Conservation (phyloP, 345 rosid genomes). For the Theobroma cacao region DNA sequence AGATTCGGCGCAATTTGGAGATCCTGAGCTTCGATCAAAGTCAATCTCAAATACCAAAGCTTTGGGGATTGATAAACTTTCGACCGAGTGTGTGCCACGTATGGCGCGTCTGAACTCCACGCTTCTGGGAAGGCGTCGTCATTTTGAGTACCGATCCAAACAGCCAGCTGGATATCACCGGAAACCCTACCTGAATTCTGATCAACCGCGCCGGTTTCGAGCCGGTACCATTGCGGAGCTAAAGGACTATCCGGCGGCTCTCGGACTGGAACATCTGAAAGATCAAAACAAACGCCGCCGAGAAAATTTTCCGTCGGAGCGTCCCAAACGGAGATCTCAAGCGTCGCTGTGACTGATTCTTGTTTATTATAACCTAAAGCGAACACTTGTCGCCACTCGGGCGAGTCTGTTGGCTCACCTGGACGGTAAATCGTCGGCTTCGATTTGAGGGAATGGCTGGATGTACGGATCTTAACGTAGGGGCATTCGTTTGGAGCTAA, state of each 20-base stretch:
- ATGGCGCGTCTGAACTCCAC: slow-evolving; percentile 83
- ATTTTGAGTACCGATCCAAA: slow-evolving; percentile 93
- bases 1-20: slow-evolving; percentile 69
- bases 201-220: slow-evolving; percentile 52
- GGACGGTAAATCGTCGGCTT: slow-evolving; percentile 60
- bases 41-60: slow-evolving; percentile 87
- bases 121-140: slow-evolving; percentile 97
- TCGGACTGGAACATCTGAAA: slow-evolving; percentile 78
- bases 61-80: slow-evolving; percentile 96
- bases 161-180: slow-evolving; percentile 91
- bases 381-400: slow-evolving; percentile 88
- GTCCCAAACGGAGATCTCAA: slow-evolving; percentile 93
- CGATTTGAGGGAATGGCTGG: slow-evolving; percentile 42
- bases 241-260: slow-evolving; percentile 90
- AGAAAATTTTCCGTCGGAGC: slow-evolving; percentile 63
- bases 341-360: slow-evolving; percentile 48
- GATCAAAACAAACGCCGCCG: slow-evolving; percentile 87
- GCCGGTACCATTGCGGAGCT: slow-evolving; percentile 90
- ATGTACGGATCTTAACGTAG: slow-evolving; percentile 59
- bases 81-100: slow-evolving; percentile 80
- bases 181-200: slow-evolving; percentile 43
- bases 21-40: slow-evolving; percentile 89
- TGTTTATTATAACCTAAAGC: slow-evolving; percentile 55
- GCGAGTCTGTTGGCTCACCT: slow-evolving; percentile 58
- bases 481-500: slow-evolving; percentile 59